A percentile compares a stretch with the other conserved stretches of the same genome.
Conservation (phyloP, 345 rosid species). For the Salix arbutifolia region DNA sequence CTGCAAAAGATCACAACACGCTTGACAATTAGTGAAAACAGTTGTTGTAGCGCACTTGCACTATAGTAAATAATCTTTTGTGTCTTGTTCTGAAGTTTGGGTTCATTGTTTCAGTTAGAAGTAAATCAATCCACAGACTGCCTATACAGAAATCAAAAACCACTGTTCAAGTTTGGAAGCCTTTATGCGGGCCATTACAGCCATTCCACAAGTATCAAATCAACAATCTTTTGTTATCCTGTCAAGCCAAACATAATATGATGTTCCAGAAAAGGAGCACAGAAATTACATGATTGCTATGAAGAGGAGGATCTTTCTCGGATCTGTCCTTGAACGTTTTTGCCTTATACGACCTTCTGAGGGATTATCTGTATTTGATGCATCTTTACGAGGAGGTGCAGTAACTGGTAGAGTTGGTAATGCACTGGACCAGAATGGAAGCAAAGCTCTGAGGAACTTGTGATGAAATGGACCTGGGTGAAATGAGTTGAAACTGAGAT, state of each 20-base stretch:
- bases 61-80: neutral
- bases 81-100: neutral
- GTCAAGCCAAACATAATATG: neutral
- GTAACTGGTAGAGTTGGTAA: slow-evolving; percentile 94
- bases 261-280: neutral
- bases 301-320: slow-evolving; percentile 74
- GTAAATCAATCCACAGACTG: neutral
- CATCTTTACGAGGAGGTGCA: slow-evolving; percentile 83
- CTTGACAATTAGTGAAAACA: neutral
- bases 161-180: neutral
- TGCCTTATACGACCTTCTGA: slow-evolving; percentile 64
- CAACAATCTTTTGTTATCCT: neutral
- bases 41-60: no score
- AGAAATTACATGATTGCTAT: slow-evolving; percentile 79
- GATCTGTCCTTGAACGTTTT: slow-evolving; percentile 77
- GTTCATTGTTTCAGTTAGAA: neutral
- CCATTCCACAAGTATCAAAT: neutral
- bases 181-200: neutral
- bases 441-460: slow-evolving; percentile 84
- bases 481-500: slow-evolving; percentile 6
- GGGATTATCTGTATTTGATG: slow-evolving; percentile 56
- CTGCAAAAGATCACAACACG: slow-evolving; percentile 37
- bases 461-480: slow-evolving; percentile 75
- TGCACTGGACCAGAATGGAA: slow-evolving; percentile 98
- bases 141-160: neutral